These are phyloP conservation scores for Penicillium maclennaniae DNA, from an alignment of 495 filamentous ascomycete genomes.

Conservation along the genomic window DNA sequence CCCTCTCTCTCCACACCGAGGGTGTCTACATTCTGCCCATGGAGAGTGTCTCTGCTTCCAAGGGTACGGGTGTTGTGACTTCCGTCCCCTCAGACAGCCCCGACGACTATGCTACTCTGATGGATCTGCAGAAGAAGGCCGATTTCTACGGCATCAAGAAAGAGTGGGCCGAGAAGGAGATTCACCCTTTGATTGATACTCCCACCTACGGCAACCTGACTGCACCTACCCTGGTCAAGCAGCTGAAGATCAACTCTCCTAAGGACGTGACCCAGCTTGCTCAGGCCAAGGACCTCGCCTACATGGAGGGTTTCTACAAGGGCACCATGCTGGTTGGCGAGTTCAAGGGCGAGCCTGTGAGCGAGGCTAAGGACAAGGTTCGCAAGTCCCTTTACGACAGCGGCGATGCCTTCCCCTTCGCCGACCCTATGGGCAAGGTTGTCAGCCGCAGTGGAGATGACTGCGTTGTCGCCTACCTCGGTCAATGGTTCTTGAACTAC, in stretches of 20 bases:
- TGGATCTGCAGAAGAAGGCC: slow-evolving; percentile 90
- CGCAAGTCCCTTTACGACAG: slow-evolving; percentile 71
- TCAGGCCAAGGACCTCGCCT: slow-evolving; percentile 92
- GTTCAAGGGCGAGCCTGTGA: slow-evolving; percentile 82
- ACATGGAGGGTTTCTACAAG: slow-evolving; percentile 97
- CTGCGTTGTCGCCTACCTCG: slow-evolving; percentile 87
- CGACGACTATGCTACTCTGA: slow-evolving; percentile 88
- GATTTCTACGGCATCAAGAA: slow-evolving; percentile 96
- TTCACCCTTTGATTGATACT: slow-evolving; percentile 83
- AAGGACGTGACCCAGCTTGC: slow-evolving; percentile 88
- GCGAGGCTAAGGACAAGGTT: slow-evolving; percentile 82
- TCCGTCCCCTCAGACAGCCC: slow-evolving; percentile 94
- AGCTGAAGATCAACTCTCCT: slow-evolving; percentile 93
- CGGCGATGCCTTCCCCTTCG: slow-evolving; percentile 84
- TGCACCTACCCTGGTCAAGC: slow-evolving; percentile 78
- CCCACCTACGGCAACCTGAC: slow-evolving; percentile 83
- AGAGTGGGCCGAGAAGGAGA: slow-evolving; percentile 90
- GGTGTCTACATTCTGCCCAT: slow-evolving; percentile 89
- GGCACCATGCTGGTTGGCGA: slow-evolving; percentile 87
- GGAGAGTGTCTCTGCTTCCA: slow-evolving; percentile 85
- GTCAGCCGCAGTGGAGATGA: slow-evolving; percentile 82
- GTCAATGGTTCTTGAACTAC: slow-evolving; percentile 97
- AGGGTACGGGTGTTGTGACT: slow-evolving; percentile 95
- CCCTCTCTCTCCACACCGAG: slow-evolving; percentile 84
- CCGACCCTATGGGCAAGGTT: slow-evolving; percentile 86